These are phyloP conservation scores for Schoenoplectus triqueter DNA, from an alignment of 202 grass and related monocot species.

Conservation along the genomic window DNA sequence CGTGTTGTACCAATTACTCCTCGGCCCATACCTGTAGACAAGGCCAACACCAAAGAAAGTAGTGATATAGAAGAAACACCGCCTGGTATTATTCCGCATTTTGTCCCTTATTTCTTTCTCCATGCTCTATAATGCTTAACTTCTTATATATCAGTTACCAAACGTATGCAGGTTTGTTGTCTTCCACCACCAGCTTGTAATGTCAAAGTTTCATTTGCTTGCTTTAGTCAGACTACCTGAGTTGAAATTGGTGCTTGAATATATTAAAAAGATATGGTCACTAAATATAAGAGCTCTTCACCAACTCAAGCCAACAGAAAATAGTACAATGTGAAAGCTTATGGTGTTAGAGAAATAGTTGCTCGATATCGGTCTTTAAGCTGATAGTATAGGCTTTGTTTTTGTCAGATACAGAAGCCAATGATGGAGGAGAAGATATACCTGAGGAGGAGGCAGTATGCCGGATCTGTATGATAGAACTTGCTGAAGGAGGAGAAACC, in stretches of 20 bases:
- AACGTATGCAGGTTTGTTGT: neutral
- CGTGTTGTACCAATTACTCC: slow-evolving; percentile 89
- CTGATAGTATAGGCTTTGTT: slow-evolving; percentile 21
- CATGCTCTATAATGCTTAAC: neutral
- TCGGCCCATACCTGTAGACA: slow-evolving; percentile 51
- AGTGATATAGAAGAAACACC: slow-evolving; percentile 63
- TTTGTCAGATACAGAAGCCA: slow-evolving; percentile 37
- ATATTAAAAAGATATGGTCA: neutral
- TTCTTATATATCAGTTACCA: slow-evolving; percentile 13
- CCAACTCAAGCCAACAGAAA: neutral
- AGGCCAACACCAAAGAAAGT: slow-evolving; percentile 31
- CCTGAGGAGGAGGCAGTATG: slow-evolving; percentile 98
- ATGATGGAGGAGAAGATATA: slow-evolving; percentile 91
- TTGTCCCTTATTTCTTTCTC: neutral
- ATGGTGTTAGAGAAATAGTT: slow-evolving; percentile 7
- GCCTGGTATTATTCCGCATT: slow-evolving; percentile 53
- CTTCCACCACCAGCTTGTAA: slow-evolving; percentile 4
- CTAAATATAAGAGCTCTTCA: neutral
- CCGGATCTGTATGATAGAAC: slow-evolving; percentile 93
- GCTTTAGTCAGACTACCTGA: neutral
- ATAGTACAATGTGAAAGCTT: neutral
- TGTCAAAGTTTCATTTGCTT: slow-evolving; percentile 1
- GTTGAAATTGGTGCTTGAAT: neutral
- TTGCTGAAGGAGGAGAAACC: slow-evolving; percentile 97
- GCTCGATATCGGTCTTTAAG: neutral